Base-by-base conservation (phyloP, 1,284 basidiomycete species). In the Puccinia triticina region DNA sequence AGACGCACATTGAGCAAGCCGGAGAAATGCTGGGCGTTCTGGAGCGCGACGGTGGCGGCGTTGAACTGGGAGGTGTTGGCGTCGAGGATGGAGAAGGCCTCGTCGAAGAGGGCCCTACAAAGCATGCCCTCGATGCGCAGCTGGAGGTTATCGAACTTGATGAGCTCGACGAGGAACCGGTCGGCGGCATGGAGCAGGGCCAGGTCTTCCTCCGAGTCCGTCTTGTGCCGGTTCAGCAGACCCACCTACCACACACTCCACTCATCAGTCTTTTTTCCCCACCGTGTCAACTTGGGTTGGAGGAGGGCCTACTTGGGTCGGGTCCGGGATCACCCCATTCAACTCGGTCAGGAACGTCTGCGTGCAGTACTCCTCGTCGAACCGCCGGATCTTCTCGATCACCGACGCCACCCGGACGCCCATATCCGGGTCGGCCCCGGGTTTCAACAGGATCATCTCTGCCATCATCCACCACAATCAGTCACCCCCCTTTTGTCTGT, bases 91-190 rank as follows among this genome's bases (percentile, higher is more conserved):
- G 89, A 87, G 90, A 92, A 92, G 57, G 91, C 92, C 85, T 96
- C 94, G 7, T 94, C 92, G 86, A 96, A 97, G 37, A 91, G 90
- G 83, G 91, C 91, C 85, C 92, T 92, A 88, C 95, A 98, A 57
- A 98, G 89, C 94, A 99, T 96, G 18, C 95, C 93, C 85, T 97
- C 92, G 83, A 98, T 92, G 37, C 97, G 92, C 72, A 94, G 93
- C 37, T 90, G 91, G n/a, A 99, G 89, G 76, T 95, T 93, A 66
- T 97, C 92, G 64, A 98, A 95, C 86, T 98, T 95, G 86, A 99
- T 97, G 61, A 98, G 89, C 85, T 97, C 93, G 55, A 99, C 95
- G 92, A 99, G 96, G 64, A 99, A 90, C 34, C 97, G 91, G 88
- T 99, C 96, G 11, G 97, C 93, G 2, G 94, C 93, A 88, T 98